These are phyloP conservation scores for Ehretia macrophylla DNA, from an alignment of 257 asterid genomes.

Conservation along the genomic window DNA sequence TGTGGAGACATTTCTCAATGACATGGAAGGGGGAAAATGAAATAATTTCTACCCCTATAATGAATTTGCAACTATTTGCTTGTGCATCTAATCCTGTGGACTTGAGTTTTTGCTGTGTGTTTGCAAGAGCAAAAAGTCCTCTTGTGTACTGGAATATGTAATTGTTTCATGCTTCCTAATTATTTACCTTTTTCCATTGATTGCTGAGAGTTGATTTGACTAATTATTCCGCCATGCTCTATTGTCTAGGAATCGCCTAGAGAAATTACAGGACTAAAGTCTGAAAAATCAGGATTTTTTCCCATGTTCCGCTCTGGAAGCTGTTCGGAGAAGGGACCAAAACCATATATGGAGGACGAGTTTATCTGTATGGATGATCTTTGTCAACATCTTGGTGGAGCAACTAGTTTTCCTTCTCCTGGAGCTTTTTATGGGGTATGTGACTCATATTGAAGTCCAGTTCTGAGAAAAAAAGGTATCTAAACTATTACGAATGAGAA, in stretches of 20 bases:
- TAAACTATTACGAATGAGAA: too few relatives aligned
- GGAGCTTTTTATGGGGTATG: conserved; percentile 90
- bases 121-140: too few relatives aligned
- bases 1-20: too few relatives aligned
- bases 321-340: conserved; percentile 82
- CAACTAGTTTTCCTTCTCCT: conserved; percentile 39
- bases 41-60: too few relatives aligned
- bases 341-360: conserved; percentile 83
- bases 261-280: conserved; percentile 29
- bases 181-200: not conserved
- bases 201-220: not conserved
- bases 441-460: conserved; percentile 4
- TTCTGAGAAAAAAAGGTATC: too few relatives aligned
- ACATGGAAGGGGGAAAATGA: too few relatives aligned
- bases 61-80: too few relatives aligned
- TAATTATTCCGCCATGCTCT: conserved; percentile 5
- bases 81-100: too few relatives aligned
- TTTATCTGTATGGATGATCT: conserved; percentile 72
- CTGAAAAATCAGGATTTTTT: conserved; percentile 46
- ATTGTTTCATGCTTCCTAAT: not conserved
- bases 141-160: not conserved
- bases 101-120: too few relatives aligned
- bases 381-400: conserved; percentile 38
- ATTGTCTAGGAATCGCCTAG: conserved; percentile 37
- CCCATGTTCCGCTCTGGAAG: conserved; percentile 80